Evolutionary conservation across 1,284 basidiomycete species (phyloP).

Genomic region (Trametes versicolor): DNA sequence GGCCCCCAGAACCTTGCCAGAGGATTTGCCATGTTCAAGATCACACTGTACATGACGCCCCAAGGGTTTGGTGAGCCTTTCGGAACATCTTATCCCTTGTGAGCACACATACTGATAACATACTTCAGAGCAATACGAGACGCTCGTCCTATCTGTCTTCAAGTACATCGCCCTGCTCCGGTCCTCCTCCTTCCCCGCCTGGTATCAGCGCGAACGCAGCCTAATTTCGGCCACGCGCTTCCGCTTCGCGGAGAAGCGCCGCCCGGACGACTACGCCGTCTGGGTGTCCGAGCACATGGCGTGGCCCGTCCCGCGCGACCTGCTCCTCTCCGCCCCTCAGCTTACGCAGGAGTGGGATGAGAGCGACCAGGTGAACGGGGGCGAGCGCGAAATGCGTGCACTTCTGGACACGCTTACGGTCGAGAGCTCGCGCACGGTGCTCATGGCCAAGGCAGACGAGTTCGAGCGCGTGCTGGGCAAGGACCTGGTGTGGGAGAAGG

Average conservation of each 20-base stretch:
- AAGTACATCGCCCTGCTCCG: slow-evolving; percentile 90
- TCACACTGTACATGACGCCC: slow-evolving; percentile 84
- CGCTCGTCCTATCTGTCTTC: slow-evolving; percentile 80
- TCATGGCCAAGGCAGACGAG: slow-evolving; percentile 82
- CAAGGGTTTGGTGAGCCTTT: slow-evolving; percentile 83
- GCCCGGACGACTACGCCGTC: slow-evolving; percentile 85
- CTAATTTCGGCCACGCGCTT: slow-evolving; percentile 83
- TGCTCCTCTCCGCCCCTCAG: slow-evolving; percentile 79
- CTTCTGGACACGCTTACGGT: slow-evolving; percentile 71
- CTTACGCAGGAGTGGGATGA: slow-evolving; percentile 85
- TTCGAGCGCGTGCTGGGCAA: slow-evolving; percentile 61
- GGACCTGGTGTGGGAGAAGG: slow-evolving; percentile 67
- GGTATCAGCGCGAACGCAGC: slow-evolving; percentile 85
- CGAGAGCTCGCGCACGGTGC: slow-evolving; percentile 73
- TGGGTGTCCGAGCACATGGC: slow-evolving; percentile 82
- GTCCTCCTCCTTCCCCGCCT: slow-evolving; percentile 73
- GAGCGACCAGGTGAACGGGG: slow-evolving; percentile 47
- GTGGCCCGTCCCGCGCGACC: slow-evolving; percentile 84
- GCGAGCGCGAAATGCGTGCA: slow-evolving; percentile 67
- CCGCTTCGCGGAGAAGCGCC: slow-evolving; percentile 88
- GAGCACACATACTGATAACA: not conserved
- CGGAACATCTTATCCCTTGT: slow-evolving; percentile 26
- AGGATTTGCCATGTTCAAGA: slow-evolving; percentile 92
- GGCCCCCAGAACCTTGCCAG: slow-evolving; percentile 81
- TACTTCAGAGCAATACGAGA: slow-evolving; percentile 77